These are phyloP conservation scores for Hevea brasiliensis DNA, from an alignment of 345 rosid species.

Conservation along the genomic window DNA sequence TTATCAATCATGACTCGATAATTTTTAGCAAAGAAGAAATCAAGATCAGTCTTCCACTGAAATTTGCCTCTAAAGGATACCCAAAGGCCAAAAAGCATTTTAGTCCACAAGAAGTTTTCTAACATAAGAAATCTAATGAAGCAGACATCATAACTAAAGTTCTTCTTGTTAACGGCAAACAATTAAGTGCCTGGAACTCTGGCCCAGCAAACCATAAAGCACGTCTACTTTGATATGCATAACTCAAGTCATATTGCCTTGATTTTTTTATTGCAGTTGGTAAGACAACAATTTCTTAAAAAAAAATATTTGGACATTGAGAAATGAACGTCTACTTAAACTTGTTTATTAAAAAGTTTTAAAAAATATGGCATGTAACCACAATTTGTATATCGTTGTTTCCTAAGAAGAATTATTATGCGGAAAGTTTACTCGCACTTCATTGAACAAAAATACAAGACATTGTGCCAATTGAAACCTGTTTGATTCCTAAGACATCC, in stretches of 20 bases:
- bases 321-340: too few relatives aligned
- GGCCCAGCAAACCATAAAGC: too few relatives aligned
- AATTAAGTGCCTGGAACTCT: too few relatives aligned
- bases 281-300: too few relatives aligned
- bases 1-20: not conserved
- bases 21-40: too few relatives aligned
- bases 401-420: too few relatives aligned
- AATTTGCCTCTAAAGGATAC: not conserved
- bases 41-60: not conserved
- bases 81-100: not conserved
- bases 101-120: not conserved
- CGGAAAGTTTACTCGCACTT: not conserved
- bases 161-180: not conserved
- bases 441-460: not conserved
- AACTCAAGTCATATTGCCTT: not conserved
- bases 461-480: not conserved
- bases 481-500: too few relatives aligned
- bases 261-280: not conserved
- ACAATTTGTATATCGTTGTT: not conserved
- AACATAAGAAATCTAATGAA: too few relatives aligned
- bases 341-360: too few relatives aligned
- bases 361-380: not conserved
- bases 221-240: not conserved
- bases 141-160: too few relatives aligned
- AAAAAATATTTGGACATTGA: too few relatives aligned